Evolutionary conservation across 2,329 filamentous ascomycete species (phyloP).

Genomic region (Alternaria arbusti): DNA sequence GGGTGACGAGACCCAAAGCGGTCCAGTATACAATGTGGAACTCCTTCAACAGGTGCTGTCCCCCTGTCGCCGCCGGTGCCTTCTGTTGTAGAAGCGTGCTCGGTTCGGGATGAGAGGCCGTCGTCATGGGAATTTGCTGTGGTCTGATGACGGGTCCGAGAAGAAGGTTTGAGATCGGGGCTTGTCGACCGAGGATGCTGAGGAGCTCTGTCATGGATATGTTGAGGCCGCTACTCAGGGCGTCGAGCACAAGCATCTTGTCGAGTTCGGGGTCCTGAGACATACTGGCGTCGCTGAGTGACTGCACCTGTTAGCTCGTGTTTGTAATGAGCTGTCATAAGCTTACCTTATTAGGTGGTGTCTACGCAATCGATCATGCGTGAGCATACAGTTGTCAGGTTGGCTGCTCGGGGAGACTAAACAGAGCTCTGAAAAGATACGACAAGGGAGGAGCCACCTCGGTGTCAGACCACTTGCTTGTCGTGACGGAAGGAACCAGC

Average conservation of each 20-base stretch:
- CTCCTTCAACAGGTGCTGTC: background rate
- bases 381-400: background rate
- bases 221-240: constrained; percentile 4
- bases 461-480: background rate
- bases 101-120: background rate
- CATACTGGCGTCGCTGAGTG: background rate
- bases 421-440: background rate
- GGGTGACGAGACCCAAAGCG: background rate
- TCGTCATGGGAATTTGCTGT: background rate
- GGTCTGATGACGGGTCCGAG: background rate
- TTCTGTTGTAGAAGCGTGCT: background rate
- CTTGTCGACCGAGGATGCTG: background rate
- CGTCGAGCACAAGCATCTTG: constrained; percentile 4
- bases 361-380: background rate
- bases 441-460: background rate
- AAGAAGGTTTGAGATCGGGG: constrained; percentile 7
- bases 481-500: background rate
- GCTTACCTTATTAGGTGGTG: background rate
- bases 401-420: background rate
- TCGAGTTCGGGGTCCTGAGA: background rate
- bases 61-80: background rate
- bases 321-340: background rate
- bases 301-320: background rate
- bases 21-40: background rate
- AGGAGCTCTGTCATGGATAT: constrained; percentile 4